Evolutionary conservation across 768 basidiomycete species (phyloP).

Genomic region (Hericium erinaceus): DNA sequence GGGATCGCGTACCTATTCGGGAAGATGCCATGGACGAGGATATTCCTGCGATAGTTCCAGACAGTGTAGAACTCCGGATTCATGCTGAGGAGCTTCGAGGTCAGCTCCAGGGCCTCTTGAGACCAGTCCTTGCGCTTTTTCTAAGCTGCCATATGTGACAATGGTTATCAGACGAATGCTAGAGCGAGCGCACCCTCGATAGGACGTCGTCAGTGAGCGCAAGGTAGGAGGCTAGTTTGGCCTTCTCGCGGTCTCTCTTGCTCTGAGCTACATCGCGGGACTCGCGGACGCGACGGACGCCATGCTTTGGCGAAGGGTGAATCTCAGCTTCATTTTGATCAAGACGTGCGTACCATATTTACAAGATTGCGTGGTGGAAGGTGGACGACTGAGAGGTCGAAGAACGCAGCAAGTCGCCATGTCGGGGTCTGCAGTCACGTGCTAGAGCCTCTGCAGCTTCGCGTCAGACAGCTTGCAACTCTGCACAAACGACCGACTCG

Average conservation of each 20-base stretch:
- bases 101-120: constrained; percentile 66
- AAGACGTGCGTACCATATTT: too few species aligned
- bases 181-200: constrained; percentile 39
- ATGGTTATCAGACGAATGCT: constrained; percentile 5
- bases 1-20: constrained; percentile 40
- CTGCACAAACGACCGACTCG: too few species aligned
- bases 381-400: too few species aligned
- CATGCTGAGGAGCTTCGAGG: constrained; percentile 58
- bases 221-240: constrained; percentile 71
- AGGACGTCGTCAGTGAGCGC: constrained; percentile 56
- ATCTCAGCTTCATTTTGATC: not conserved
- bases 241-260: constrained; percentile 57
- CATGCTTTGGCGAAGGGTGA: constrained; percentile 42
- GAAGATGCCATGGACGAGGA: constrained; percentile 67
- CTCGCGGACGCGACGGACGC: constrained; percentile 54
- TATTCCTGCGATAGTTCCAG: constrained; percentile 90
- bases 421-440: too few species aligned
- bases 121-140: constrained; percentile 63
- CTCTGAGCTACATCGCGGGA: constrained; percentile 54
- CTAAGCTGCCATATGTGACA: constrained; percentile 29
- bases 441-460: too few species aligned
- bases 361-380: too few species aligned
- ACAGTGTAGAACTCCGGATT: constrained; percentile 96
- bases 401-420: too few species aligned
- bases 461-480: too few species aligned